Percentiles rank a stretch among this genome's conserved stretches.
Conservation (phyloP, 352 stramenopile genomes). For the Thalassiosira mediterranea region DNA sequence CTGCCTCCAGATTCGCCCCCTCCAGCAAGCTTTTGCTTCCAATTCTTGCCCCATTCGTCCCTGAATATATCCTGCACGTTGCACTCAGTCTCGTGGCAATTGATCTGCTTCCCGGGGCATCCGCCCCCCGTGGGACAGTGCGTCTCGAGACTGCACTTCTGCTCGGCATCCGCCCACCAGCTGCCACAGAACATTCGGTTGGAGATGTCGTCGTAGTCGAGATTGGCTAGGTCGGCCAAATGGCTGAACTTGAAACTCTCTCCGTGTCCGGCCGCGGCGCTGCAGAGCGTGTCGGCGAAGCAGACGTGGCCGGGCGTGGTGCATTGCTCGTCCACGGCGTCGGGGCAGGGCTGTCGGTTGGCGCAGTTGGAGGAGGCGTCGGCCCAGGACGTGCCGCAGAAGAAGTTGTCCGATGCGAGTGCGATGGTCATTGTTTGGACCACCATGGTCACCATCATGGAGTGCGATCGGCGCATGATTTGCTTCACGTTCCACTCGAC, state of each 20-base stretch:
- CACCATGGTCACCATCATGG: no score
- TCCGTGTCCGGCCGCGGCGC: not conserved
- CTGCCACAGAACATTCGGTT: slow-evolving; percentile 17
- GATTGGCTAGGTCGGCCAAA: not conserved
- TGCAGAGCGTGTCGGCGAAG: slow-evolving; percentile 11
- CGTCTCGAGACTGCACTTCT: slow-evolving; percentile 10
- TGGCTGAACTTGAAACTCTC: slow-evolving; percentile 4
- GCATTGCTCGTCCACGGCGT: slow-evolving; percentile 17
- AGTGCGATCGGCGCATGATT: no score
- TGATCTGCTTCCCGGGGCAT: slow-evolving; percentile 19
- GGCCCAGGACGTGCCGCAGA: slow-evolving; percentile 1
- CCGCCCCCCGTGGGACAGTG: slow-evolving; percentile 20
- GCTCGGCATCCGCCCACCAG: slow-evolving; percentile 2
- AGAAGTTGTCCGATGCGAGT: slow-evolving; percentile 1
- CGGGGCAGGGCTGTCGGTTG: slow-evolving; percentile 6
- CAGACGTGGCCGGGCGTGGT: slow-evolving; percentile 8
- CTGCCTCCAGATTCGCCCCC: not conserved
- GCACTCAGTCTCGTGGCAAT: slow-evolving; percentile 29
- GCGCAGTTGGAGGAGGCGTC: slow-evolving; percentile 5
- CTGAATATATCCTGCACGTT: slow-evolving; percentile 43
- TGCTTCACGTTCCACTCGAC: no score
- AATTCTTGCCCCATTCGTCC: not conserved
- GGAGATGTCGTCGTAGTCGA: slow-evolving; percentile 3
- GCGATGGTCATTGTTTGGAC: slow-evolving; percentile 6
- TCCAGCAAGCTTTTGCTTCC: not conserved